Conservation (phyloP, 345 rosid genomes). For the Conringia planisiliqua region DNA sequence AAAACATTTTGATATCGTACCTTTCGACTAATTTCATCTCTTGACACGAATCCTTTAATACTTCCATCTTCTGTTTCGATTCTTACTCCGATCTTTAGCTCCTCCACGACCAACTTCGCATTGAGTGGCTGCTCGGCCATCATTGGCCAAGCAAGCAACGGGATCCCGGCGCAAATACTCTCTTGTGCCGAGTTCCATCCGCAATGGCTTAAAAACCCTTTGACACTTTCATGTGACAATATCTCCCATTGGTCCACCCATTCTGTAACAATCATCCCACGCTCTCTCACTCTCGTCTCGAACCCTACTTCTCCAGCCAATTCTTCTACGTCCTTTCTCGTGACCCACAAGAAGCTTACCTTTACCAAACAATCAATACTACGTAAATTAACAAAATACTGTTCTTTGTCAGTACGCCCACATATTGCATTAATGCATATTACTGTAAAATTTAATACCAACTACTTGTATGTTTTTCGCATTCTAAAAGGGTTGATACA, state of each 20-base stretch:
- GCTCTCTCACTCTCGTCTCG: constrained; percentile 42
- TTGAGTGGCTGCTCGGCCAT: constrained; percentile 74
- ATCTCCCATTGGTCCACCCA: constrained; percentile 76
- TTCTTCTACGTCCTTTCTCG: constrained; percentile 38
- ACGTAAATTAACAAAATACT: background rate
- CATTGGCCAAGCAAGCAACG: constrained; percentile 76
- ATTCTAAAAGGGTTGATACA: background rate
- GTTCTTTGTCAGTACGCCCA: background rate
- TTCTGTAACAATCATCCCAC: constrained; percentile 55
- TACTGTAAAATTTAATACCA: background rate
- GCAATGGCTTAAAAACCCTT: constrained; percentile 76
- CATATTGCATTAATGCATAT: background rate
- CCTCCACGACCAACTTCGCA: constrained; percentile 61
- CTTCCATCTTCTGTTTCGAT: constrained; percentile 47
- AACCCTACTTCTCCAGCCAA: constrained; percentile 36
- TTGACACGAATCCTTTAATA: constrained; percentile 43
- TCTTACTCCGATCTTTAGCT: constrained; percentile 53
- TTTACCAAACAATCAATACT: background rate
- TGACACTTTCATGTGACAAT: constrained; percentile 49
- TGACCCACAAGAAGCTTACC: constrained; percentile 65
- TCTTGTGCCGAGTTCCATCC: constrained; percentile 87
- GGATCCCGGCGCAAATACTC: constrained; percentile 69
- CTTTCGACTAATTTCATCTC: constrained; percentile 44
- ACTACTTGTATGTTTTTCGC: background rate
- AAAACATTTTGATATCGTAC: background rate